These are phyloP conservation scores for Lachnellula hyalina DNA, from an alignment of 2,329 filamentous ascomycete genomes.

Conservation along the genomic window DNA sequence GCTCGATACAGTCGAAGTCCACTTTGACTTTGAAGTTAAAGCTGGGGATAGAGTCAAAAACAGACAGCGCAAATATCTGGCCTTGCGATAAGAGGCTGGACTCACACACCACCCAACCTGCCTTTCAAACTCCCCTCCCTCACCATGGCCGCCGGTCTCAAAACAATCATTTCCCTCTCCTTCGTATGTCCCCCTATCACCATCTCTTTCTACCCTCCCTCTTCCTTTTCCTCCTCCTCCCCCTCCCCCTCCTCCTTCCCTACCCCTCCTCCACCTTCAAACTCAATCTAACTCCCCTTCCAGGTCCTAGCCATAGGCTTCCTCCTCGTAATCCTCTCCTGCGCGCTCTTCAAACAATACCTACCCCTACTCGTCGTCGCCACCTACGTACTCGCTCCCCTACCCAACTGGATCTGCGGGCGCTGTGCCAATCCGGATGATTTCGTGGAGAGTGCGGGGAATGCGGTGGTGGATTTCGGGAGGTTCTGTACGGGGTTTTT, in stretches of 20 bases:
- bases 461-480: slow-evolving; percentile 84
- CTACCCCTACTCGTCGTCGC: slow-evolving; percentile 91
- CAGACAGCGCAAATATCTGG: not conserved
- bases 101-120: not conserved
- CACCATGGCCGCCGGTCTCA: slow-evolving; percentile 75
- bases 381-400: slow-evolving; percentile 86
- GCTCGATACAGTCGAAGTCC: no score
- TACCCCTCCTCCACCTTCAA: not conserved
- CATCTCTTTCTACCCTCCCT: no score
- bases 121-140: slow-evolving; percentile 3
- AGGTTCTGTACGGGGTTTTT: slow-evolving; percentile 92
- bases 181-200: slow-evolving; percentile 57
- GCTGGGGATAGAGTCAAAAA: not conserved
- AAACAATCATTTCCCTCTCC: slow-evolving; percentile 97
- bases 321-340: slow-evolving; percentile 96
- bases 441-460: slow-evolving; percentile 77
- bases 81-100: slow-evolving; percentile 1
- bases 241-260: not conserved
- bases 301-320: slow-evolving; percentile 94
- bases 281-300: slow-evolving; percentile 7
- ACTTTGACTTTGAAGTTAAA: no score
- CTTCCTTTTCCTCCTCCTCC: not conserved
- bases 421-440: slow-evolving; percentile 90
- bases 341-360: slow-evolving; percentile 91
- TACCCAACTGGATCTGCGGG: slow-evolving; percentile 94